Evolutionary conservation across 2,329 filamentous ascomycete species (phyloP).

Genomic region (Kalmusia sp.): DNA sequence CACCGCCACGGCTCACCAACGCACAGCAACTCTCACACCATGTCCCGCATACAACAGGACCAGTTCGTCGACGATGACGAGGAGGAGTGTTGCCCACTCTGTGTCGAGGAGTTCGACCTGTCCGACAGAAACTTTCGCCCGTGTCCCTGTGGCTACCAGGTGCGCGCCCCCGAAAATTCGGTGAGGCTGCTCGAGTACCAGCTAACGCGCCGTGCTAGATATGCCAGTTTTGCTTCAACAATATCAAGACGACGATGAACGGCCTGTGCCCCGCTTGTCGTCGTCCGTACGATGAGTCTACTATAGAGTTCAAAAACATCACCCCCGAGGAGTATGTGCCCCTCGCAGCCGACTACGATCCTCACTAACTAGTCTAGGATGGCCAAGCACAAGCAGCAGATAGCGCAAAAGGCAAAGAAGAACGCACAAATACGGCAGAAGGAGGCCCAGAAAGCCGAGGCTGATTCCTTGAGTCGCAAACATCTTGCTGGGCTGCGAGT

Average conservation of each 20-base stretch:
- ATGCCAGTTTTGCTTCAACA: constrained; percentile 99
- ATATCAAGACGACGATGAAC: constrained; percentile 98
- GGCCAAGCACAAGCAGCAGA: constrained; percentile 77
- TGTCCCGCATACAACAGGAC: constrained; percentile 59
- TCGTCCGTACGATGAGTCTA: constrained; percentile 93
- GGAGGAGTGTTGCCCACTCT: constrained; percentile 79
- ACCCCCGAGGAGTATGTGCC: constrained; percentile 87
- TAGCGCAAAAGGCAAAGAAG: constrained; percentile 86
- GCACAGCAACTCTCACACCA: constrained; percentile 35
- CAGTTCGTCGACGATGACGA: constrained; percentile 63
- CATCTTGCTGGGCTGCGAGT: constrained; percentile 94
- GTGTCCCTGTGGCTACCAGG: constrained; percentile 97
- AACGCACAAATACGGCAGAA: constrained; percentile 89
- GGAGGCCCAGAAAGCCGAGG: constrained; percentile 94
- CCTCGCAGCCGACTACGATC: constrained; percentile 16
- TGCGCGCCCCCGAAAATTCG: constrained; percentile 54
- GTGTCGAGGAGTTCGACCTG: constrained; percentile 98
- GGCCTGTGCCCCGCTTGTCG: constrained; percentile 97
- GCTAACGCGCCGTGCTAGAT: constrained; percentile 61
- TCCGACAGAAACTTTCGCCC: constrained; percentile 96
- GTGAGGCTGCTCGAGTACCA: constrained; percentile 18
- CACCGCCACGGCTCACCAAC: constrained; percentile 29
- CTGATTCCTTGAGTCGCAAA: constrained; percentile 93
- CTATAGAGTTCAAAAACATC: constrained; percentile 95
- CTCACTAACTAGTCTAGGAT: constrained; percentile 58